Percentiles rank a stretch among this genome's conserved stretches.
phyloP scores from a whole-genome alignment of 164 flowering plant genomes.

The Hamamelis virginiana region DNA sequence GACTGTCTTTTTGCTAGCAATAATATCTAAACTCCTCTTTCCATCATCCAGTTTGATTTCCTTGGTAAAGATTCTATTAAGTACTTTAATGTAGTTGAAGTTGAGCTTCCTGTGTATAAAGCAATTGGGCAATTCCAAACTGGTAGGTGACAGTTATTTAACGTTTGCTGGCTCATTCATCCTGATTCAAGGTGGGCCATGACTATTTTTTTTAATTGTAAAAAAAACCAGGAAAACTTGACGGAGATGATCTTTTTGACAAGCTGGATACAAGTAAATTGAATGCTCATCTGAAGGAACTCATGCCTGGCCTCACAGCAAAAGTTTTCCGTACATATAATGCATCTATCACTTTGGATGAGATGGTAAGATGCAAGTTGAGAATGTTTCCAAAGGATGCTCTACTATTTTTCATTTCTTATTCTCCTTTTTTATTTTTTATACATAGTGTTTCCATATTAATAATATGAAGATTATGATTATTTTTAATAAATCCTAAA shows the following conservation, averaged over 20 bases:
- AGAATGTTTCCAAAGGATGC: not conserved
- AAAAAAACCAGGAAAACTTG: slow-evolving; percentile 57
- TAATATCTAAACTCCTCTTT: not conserved
- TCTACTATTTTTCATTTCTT: not conserved
- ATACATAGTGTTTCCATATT: no score
- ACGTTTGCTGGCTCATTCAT: slow-evolving; percentile 2
- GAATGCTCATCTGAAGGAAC: slow-evolving; percentile 94
- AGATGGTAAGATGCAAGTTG: slow-evolving; percentile 52
- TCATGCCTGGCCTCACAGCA: slow-evolving; percentile 99
- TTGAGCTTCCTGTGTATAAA: slow-evolving; percentile 79
- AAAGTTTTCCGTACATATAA: slow-evolving; percentile 99
- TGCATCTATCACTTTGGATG: slow-evolving; percentile 96
- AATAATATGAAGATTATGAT: no score
- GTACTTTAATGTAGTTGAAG: slow-evolving; percentile 82
- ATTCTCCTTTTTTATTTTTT: not conserved
- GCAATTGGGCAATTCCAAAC: slow-evolving; percentile 75
- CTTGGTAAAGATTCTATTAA: slow-evolving; percentile 99
- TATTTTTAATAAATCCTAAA: no score
- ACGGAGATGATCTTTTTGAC: slow-evolving; percentile 86
- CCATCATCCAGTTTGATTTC: slow-evolving; percentile 78
- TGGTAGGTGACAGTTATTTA: slow-evolving; percentile 40
- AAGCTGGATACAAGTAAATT: slow-evolving; percentile 83
- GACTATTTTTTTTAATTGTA: not conserved
- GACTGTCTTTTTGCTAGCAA: not conserved
- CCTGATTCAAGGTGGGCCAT: not conserved